Evolutionary conservation across 768 basidiomycete species (phyloP).

Genomic region (Phanerodontia chrysosporium): DNA sequence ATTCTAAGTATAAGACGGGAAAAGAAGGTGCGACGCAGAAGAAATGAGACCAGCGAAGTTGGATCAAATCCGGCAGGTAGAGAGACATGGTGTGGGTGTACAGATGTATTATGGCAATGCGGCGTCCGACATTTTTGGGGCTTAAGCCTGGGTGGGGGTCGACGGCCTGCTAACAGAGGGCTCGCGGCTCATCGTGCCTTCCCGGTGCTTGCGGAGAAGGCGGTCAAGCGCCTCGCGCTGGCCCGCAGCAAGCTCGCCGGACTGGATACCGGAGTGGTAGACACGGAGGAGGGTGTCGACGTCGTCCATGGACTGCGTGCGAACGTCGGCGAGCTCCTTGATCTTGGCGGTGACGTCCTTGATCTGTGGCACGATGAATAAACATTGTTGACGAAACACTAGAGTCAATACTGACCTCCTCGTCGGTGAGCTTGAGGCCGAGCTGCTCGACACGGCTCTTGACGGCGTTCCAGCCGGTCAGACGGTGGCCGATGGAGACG

Average conservation of each 20-base stretch:
- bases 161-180: constrained; percentile 10
- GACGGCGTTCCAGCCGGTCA: constrained; percentile 99
- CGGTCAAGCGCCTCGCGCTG: constrained; percentile 89
- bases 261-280: constrained; percentile 91
- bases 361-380: constrained; percentile 43
- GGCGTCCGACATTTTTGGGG: neutral
- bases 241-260: constrained; percentile 90
- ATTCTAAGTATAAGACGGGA: neutral
- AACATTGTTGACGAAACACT: neutral
- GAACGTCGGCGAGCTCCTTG: constrained; percentile 98
- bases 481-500: constrained; percentile 94
- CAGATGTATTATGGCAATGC: neutral
- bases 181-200: constrained; percentile 19
- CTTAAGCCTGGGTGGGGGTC: constrained; percentile 8
- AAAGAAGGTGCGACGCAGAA: neutral
- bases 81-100: neutral
- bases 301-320: constrained; percentile 98
- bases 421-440: constrained; percentile 84
- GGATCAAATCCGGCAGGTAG: neutral
- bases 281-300: constrained; percentile 95
- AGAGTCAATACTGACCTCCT: constrained; percentile 50
- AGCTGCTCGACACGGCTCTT: constrained; percentile 99
- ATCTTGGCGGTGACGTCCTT: constrained; percentile 99
- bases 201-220: constrained; percentile 75
- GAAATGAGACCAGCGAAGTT: neutral